Base-by-base conservation (phyloP, 2,329 filamentous ascomycete genomes). In the Ophiostoma tasmaniense region DNA sequence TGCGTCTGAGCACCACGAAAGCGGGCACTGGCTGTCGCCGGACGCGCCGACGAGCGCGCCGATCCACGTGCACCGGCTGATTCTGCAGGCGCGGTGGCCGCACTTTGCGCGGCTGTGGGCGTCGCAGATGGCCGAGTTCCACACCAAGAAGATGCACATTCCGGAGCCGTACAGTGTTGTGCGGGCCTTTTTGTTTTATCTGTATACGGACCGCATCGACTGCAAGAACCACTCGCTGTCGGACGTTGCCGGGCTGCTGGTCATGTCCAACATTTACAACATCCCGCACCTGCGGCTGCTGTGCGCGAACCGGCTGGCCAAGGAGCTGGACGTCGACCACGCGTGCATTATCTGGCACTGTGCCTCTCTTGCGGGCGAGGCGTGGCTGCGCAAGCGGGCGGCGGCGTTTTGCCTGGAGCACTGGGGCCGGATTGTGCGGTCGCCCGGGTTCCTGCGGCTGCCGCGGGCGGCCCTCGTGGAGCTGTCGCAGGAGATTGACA, bases 201-300 rank as follows among this genome's bases (percentile, higher is more conserved):
- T 99, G 0, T 99, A 99, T 79, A 97, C 95, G 0, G 95, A 99
- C 78, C 94, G 90, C 73, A 97, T 99, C 73, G 83, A 87, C 73
- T 33, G 33, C 33, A 33, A 33, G 33, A 33, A 33, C 33, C 33
- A 33, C 33, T 33, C 33, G 33, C 86, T 97, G 25, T 87, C 89
- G 37, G 93, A 97, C 74, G 93, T 98, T 17, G 94, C 95, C 0
- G 94, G 95, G 10, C 87, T 99, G 78, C 85, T 99, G 2, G 94
- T 99, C 72, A 96, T 99, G 91, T 93, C 93, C 61, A 97, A 98
- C 77, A 91, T 98, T 64, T 99, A 99, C 80, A 94, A 97, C 76
- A 96, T 99, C 81, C 93, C 93, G 1, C 92, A 95, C 73, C 87
- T 99, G 30, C 90, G 94, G 25, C 85, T 97, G 8, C 84, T 98